Evolutionary conservation across 768 basidiomycete genomes (phyloP), one percentile per base, ranked within the genome.

Genomic region (Saitozyma podzolica): DNA sequence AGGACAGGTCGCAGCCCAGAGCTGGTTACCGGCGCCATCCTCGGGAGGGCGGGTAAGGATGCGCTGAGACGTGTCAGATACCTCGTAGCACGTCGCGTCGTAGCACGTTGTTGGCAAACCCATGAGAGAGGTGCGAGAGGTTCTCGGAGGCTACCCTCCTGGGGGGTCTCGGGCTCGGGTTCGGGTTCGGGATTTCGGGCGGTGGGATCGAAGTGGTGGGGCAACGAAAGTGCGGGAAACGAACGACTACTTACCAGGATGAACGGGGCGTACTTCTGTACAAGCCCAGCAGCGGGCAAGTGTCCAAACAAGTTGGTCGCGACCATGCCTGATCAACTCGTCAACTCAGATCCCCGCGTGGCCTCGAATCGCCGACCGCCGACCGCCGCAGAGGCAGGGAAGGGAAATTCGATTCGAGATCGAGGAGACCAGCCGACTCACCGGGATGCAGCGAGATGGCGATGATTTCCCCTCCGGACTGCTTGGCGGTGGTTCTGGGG

Each of bases 381-480:
- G n/a, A n/a, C n/a, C n/a, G n/a, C n/a, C n/a, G n/a, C n/a, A n/a
- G n/a, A n/a, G n/a, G 29, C 29, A 29, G 29, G 5, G 29, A 5
- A 29, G 5, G 29, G 5, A 29, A 29, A 29, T 2, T 29, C 29
- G 29, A 29, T 2, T 29, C 29, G 29, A 29, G 29, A 29, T 11
- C 39, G 7, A 0, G 14, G 3, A 41, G 14, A 19, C 17, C 17
- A 37, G 20, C 9, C 2, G 16, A 59, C 69, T 59, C 43, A 75
- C 74, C 75, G 29, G 75, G 75, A 66, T 76, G 75, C 9, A 74
- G 56, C 6, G 75, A 62, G 0, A 64, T 57, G 41, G 70, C 69
- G 39, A 76, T 63, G n/a, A 76, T 50, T 41, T 72, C 65, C 6
- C 50, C 56, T 29, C 29, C 29, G 5, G 29, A 2, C 40, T 62